Evolutionary conservation across 352 stramenopile species (phyloP).

Genomic region (Lagenidium sp.): DNA sequence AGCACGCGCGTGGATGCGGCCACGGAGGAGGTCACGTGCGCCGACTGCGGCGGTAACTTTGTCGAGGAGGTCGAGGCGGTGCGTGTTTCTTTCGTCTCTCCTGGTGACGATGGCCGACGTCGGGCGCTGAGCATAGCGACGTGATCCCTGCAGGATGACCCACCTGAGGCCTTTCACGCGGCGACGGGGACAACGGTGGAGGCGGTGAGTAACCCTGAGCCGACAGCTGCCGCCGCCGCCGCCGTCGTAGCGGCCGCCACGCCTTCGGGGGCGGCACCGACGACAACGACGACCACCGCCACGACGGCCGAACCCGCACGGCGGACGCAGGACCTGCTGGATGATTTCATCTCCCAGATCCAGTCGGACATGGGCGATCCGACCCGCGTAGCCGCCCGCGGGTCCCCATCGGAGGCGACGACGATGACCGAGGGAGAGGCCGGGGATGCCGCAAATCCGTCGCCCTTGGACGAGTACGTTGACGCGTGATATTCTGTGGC

Average conservation of each 20-base stretch:
- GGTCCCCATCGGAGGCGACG: too few relatives aligned
- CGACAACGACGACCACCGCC: not conserved
- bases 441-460: too few relatives aligned
- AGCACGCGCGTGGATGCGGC: conserved; percentile 42
- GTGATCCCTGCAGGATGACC: conserved; percentile 37
- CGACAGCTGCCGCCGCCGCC: too few relatives aligned
- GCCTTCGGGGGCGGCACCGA: not conserved
- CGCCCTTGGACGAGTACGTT: conserved; percentile 11
- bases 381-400: too few relatives aligned
- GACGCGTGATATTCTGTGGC: too few relatives aligned
- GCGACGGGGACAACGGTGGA: too few relatives aligned
- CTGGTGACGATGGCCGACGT: not conserved
- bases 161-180: conserved; percentile 40
- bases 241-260: too few relatives aligned
- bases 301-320: too few relatives aligned
- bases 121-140: not conserved
- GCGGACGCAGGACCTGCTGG: conserved; percentile 1
- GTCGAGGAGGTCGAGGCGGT: conserved; percentile 81
- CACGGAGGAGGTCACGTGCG: conserved; percentile 64
- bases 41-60: conserved; percentile 67
- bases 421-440: too few relatives aligned
- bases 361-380: too few relatives aligned
- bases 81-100: not conserved
- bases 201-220: too few relatives aligned
- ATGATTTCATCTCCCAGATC: conserved; percentile 3